These are phyloP conservation scores for Coprinopsis strossmayeri DNA, from an alignment of 768 basidiomycete genomes.

Conservation along the genomic window DNA sequence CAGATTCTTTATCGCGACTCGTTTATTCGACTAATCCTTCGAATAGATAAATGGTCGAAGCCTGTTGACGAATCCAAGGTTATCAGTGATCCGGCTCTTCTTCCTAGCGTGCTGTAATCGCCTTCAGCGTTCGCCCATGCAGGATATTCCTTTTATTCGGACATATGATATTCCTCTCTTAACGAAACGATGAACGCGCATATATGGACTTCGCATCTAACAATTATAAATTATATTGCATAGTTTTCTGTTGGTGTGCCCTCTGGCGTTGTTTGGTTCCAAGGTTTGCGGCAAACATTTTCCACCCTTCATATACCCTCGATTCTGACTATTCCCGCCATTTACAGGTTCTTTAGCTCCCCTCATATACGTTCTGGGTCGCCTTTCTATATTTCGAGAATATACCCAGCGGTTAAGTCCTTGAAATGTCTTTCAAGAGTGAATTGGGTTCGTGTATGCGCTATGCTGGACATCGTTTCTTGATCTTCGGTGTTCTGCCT, in stretches of 20 bases:
- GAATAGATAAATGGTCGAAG: constrained; percentile 44
- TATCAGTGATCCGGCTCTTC: constrained; percentile 28
- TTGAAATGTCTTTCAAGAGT: background rate
- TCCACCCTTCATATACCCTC: background rate
- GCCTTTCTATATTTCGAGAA: too few species aligned
- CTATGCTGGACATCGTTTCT: background rate
- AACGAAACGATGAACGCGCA: background rate
- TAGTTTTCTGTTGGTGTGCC: background rate
- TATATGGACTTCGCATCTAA: background rate
- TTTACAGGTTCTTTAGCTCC: background rate
- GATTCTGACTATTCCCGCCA: background rate
- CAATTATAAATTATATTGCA: background rate
- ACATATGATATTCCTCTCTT: background rate
- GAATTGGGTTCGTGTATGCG: constrained; percentile 2
- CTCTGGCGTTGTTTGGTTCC: background rate
- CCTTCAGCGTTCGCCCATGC: too few species aligned
- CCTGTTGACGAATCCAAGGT: constrained; percentile 32
- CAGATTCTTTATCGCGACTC: background rate
- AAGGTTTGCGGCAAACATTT: constrained; percentile 3
- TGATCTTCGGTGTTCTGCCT: background rate
- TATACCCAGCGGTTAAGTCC: background rate
- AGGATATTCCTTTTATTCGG: background rate
- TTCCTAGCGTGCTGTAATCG: constrained; percentile 37
- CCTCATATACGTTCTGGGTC: too few species aligned
- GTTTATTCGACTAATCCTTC: background rate